Evolutionary conservation across 352 stramenopile genomes (phyloP), one percentile per base, ranked within the genome.

Genomic region (Globisporangium rhizosaccharum): DNA sequence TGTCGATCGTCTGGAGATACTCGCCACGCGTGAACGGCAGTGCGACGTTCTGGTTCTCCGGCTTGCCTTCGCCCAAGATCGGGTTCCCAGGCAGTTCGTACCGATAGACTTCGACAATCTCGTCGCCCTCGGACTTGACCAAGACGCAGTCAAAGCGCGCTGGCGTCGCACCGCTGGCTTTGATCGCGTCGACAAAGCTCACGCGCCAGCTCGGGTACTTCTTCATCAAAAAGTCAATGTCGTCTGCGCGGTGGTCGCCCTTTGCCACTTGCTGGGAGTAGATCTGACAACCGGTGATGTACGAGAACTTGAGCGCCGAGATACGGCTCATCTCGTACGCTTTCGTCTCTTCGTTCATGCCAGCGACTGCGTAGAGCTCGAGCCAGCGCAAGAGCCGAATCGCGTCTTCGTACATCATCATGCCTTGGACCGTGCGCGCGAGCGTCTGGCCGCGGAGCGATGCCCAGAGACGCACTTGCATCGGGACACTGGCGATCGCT

Each of bases 391-490:
- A 59, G 11, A 96, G 68, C n/a, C 82, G 82, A 37, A 96, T 81
- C 1, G 85, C 83, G 37, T 94, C 83, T 72, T 94, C 85, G 65
- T 96, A 96, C 67, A 94, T 67, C 85, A 94, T 94, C 82, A 96
- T 94, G 18, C 87, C 87, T 52, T 93, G 84, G 0, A 94, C 85
- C 0, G 87, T 94, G 44, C 87, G 76, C n/a, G 83, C 85, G 10
- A 96, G 73, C 10, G 87, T 96, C 64, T 96, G 87, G 5, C 85
- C 85, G 51, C 87, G 80, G 63, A 92, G 74, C 4, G 83, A 93
- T 18, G 87, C 87, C 87, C 87, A 96, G 9, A 94, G 60, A 52
- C 85, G 85, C 20, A 96, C 84, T 56, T 93, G 72, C 50, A 76
- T 88, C 0, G 86, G 73, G 37, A 81, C 78, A 3, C 73, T 70